Percentiles rank a stretch among this genome's conserved stretches.
These are phyloP conservation scores for Nymphaea thermarum DNA, from an alignment of 164 flowering plant species.

Conservation along the genomic window DNA sequence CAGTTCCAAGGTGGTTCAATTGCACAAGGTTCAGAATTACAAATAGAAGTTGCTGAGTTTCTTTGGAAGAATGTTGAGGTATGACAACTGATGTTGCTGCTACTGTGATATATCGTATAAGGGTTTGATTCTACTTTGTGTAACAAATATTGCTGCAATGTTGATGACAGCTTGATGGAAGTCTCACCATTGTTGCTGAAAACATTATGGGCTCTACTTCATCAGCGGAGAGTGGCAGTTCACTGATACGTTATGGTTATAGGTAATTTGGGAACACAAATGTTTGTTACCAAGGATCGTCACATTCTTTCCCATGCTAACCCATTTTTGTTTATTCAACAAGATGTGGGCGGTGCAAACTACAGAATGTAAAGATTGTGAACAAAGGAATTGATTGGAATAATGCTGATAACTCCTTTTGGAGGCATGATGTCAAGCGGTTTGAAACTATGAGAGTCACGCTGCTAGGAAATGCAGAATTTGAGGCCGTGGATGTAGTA, in stretches of 20 bases:
- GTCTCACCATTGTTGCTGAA: constrained; percentile 65
- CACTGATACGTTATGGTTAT: constrained; percentile 64
- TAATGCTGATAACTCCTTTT: constrained; percentile 45
- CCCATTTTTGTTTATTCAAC: neutral
- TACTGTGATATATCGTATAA: too few relatives aligned
- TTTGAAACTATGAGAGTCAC: constrained; percentile 51
- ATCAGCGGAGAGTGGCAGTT: constrained; percentile 34
- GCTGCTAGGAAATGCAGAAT: constrained; percentile 96
- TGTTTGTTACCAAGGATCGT: too few relatives aligned
- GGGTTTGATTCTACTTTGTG: too few relatives aligned
- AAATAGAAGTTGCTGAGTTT: constrained; percentile 87
- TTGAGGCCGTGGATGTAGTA: constrained; percentile 72
- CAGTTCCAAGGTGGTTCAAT: constrained; percentile 88
- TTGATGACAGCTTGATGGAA: constrained; percentile 65
- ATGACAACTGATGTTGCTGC: neutral
- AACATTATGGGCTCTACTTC: constrained; percentile 58
- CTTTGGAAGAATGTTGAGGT: constrained; percentile 90
- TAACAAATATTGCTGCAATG: too few relatives aligned
- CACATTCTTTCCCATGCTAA: neutral
- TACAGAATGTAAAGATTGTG: constrained; percentile 57
- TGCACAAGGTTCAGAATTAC: constrained; percentile 78
- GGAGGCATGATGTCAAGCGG: constrained; percentile 82
- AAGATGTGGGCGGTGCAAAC: constrained; percentile 82
- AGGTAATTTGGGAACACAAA: constrained; percentile 28
- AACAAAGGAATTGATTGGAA: constrained; percentile 88